These are phyloP conservation scores for Rhododendron ferrugineum DNA, from an alignment of 148 eudicot genomes.

Conservation along the genomic window DNA sequence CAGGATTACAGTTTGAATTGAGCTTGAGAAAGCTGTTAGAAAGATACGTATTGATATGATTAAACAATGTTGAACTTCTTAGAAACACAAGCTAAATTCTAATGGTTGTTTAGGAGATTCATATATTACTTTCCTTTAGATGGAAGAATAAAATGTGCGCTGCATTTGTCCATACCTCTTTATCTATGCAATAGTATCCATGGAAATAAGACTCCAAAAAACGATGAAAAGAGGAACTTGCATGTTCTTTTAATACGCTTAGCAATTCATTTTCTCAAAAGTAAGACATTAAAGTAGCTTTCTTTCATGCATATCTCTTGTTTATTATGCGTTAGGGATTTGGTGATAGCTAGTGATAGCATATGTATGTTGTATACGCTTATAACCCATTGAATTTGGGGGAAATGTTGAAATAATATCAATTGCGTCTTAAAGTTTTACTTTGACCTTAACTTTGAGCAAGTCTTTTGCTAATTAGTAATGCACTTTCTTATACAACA, in stretches of 20 bases:
- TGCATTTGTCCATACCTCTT: background rate
- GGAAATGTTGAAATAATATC: background rate
- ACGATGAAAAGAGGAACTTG: background rate
- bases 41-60: background rate
- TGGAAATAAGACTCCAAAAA: background rate
- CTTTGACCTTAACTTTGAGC: background rate
- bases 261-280: background rate
- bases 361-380: background rate
- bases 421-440: background rate
- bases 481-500: background rate
- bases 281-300: background rate
- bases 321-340: background rate
- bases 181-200: background rate
- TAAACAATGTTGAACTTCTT: background rate
- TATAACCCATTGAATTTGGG: background rate
- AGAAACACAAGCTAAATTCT: background rate
- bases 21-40: conserved; percentile 1
- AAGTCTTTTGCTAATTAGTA: background rate
- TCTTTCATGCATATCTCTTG: background rate
- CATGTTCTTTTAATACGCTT: background rate
- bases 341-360: background rate
- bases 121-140: background rate
- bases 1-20: background rate
- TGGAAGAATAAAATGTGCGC: background rate
- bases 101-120: background rate